Evolutionary conservation across 768 basidiomycete genomes (phyloP), one percentile per base, ranked within the genome.

Genomic region (Russula abietina): DNA sequence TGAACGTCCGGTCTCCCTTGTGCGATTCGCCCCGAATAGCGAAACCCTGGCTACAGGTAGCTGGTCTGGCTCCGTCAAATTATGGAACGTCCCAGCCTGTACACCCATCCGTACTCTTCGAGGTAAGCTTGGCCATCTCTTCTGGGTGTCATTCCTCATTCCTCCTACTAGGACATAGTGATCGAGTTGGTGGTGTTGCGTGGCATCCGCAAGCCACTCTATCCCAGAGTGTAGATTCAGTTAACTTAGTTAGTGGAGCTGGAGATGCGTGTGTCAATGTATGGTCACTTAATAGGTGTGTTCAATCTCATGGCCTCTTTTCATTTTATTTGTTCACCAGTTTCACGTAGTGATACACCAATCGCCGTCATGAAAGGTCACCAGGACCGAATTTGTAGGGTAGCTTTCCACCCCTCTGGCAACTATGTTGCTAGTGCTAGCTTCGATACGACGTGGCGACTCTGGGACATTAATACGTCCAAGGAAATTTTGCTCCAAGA

Each of bases 141-240:
- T 12, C 17, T 26, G 19, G 28, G 36, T 30, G 48, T 52, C 48
- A 55, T 24, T 64, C 60, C 61, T 67, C 51, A 70, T 55, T 33
- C 54, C 16, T 8, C 52, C 39, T 57, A 22, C 7, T 66, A 92
- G 93, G 91, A 8, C 95, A 98, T 70, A 82, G 79, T 41, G 96
- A 98, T 70, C 86, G 89, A 56, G 87, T 98, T 32, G 93, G 97
- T 55, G 97, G 97, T 22, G 87, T 98, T 50, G 94, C 95, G 43
- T 99, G 97, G 97, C 95, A 99, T 78, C 97, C 97, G 1, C 78
- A 86, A 69, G 95, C 96, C 19, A 97, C 95, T 0, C 70, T 95
- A 16, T 73, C 86, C 54, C 84, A 87, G 72, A 72, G 79, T 58
- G 75, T 82, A 71, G 77, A 83, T 65, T 57, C 79, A 1, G 87